Conservation (phyloP, 306 rosid genomes). For the Ceratonia siliqua region DNA sequence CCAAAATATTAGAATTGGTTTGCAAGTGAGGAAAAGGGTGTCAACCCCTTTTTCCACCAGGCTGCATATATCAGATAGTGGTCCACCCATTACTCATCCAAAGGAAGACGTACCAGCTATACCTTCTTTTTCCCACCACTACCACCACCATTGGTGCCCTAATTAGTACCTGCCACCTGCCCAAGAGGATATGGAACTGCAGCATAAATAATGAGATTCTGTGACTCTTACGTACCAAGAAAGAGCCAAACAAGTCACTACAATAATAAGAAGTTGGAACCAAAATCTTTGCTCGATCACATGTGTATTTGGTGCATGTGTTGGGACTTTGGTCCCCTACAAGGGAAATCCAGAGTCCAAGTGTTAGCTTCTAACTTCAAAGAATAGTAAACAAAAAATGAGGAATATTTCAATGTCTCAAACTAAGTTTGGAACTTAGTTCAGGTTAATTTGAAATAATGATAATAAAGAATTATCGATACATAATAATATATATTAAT, state of each 20-base stretch:
- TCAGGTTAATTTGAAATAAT: not conserved
- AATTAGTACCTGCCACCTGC: slow-evolving; percentile 29
- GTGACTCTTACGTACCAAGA: not conserved
- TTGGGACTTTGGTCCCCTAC: slow-evolving; percentile 35
- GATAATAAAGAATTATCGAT: too few species aligned
- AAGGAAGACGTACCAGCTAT: slow-evolving; percentile 3
- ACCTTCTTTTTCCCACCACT: slow-evolving; percentile 20
- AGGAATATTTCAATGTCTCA: not conserved
- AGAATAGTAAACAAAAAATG: not conserved
- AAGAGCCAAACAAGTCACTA: slow-evolving; percentile 35
- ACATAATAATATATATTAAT: too few species aligned
- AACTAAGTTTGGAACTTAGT: slow-evolving; percentile 8
- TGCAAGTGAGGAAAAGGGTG: slow-evolving; percentile 19
- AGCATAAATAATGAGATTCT: slow-evolving; percentile 17
- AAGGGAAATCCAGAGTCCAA: slow-evolving; percentile 20
- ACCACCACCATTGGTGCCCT: slow-evolving; percentile 20
- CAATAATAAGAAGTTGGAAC: not conserved
- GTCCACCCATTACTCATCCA: slow-evolving; percentile 19
- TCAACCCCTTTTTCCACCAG: not conserved
- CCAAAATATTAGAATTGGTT: not conserved
- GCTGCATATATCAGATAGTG: slow-evolving; percentile 10
- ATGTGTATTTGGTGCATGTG: not conserved
- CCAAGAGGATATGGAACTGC: not conserved
- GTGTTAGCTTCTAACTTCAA: slow-evolving; percentile 32
- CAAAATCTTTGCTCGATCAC: slow-evolving; percentile 19